Evolutionary conservation across 345 rosid genomes (phyloP), one percentile per base, ranked within the genome.

Genomic region (Streptanthus diversifolius): DNA sequence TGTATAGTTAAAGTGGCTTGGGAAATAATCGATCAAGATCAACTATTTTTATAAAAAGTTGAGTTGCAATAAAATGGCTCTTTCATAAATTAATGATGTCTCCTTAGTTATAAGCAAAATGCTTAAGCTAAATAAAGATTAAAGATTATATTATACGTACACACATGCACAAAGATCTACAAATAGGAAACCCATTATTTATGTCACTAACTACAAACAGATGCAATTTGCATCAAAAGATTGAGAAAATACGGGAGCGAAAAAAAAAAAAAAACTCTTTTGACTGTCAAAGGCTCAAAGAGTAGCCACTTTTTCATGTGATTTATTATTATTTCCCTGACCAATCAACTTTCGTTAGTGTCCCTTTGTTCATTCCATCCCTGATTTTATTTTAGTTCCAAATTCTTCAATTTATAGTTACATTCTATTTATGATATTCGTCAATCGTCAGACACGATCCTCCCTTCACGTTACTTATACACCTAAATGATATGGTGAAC

Each of bases 401-500:
- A 13, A 51, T 32, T 32, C 5, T 35, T 35, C 17, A 8, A 21
- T 13, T 33, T 29, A 14, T 11, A 25, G 15, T 10, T 48, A 33
- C 21, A 66, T 19, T 66, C 53, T 17, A 35, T 63, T 44, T 51
- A 33, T 33, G 10, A 8, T 21, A 44, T 66, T 33, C 9, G 1
- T 43, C 48, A n/a, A 43, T 29, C 19, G 14, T 44, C 36, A 14
- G 35, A 71, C 84, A 84, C 65, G 89, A 86, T 88, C 90, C 85
- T 72, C 66, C 77, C 82, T 82, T 78, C 70, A 85, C 81, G 89
- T 82, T 86, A 53, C 33, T 17, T 52, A 22, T 51, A 51, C 56
- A 51, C 3, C 22, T 11, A 10, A 12, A 51, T 27, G 21, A 21
- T 48, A 48, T 21, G 54, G 54, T 48, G 32, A 51, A 52, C 24